phyloP scores from a whole-genome alignment of 805 yeast genomes.

The Saccharomycopsis vini region DNA sequence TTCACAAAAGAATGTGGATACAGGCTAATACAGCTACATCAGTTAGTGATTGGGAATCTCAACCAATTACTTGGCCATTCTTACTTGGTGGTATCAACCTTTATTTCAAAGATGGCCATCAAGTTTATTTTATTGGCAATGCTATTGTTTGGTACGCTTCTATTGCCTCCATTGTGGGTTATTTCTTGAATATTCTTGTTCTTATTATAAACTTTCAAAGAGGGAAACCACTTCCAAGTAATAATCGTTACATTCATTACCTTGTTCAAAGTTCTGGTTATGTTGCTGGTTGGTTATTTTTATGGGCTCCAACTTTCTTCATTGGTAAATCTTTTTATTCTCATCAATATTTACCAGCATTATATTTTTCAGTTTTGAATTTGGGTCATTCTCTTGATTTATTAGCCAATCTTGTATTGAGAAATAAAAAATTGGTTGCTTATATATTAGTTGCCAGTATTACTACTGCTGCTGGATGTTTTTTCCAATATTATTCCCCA shows the following conservation, averaged over 20 bases:
- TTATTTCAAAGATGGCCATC: conserved; percentile 58
- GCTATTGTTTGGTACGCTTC: conserved; percentile 77
- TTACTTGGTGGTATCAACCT: conserved; percentile 64
- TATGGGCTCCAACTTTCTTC: conserved; percentile 61
- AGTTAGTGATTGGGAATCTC: conserved; percentile 44
- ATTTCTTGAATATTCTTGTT: conserved; percentile 37
- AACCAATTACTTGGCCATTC: conserved; percentile 88
- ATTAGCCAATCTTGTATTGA: conserved; percentile 33
- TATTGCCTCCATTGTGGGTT: conserved; percentile 43
- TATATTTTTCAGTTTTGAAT: conserved; percentile 62
- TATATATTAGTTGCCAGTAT: background rate
- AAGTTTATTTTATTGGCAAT: conserved; percentile 53
- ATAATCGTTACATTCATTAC: conserved; percentile 47
- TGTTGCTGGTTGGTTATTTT: conserved; percentile 82
- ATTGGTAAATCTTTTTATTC: conserved; percentile 86
- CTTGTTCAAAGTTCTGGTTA: conserved; percentile 54
- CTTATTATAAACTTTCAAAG: conserved; percentile 72
- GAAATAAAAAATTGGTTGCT: background rate
- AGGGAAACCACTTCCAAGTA: conserved; percentile 42
- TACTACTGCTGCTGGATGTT: background rate
- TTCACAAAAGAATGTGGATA: conserved; percentile 79
- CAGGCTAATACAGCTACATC: background rate
- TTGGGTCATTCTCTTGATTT: conserved; percentile 56
- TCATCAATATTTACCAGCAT: conserved; percentile 78
- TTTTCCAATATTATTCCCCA: background rate